Conservation (phyloP, 768 basidiomycete genomes). For the Pleurotus cornucopiae region DNA sequence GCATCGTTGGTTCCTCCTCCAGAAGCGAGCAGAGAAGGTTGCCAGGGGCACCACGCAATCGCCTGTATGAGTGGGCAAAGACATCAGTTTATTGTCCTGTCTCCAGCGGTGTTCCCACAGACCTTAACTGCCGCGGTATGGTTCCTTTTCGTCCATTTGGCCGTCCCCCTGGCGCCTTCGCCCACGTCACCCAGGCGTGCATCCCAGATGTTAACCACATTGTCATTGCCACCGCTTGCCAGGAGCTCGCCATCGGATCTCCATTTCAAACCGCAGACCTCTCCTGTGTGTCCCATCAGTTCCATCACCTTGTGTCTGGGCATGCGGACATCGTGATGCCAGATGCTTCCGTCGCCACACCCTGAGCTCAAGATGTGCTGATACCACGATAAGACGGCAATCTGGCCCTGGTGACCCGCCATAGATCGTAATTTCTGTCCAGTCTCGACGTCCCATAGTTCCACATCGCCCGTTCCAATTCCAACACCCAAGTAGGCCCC, state of each 20-base stretch:
- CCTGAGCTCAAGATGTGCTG: constrained; percentile 83
- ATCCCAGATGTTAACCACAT: constrained; percentile 98
- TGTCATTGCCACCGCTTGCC: constrained; percentile 96
- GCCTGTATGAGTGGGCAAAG: constrained; percentile 45
- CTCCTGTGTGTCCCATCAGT: constrained; percentile 83
- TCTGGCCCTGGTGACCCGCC: constrained; percentile 79
- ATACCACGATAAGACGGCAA: constrained; percentile 86
- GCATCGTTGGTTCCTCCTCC: constrained; percentile 96
- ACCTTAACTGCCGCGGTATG: constrained; percentile 87
- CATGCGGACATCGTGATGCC: constrained; percentile 93
- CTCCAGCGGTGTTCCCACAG: not conserved
- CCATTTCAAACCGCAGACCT: constrained; percentile 93
- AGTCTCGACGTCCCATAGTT: constrained; percentile 90
- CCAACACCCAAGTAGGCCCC: constrained; percentile 83
- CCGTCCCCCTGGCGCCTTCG: constrained; percentile 44
- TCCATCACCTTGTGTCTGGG: constrained; percentile 88
- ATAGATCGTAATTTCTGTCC: constrained; percentile 85
- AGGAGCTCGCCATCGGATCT: constrained; percentile 82
- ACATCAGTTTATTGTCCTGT: too few relatives aligned
- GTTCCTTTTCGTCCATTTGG: constrained; percentile 90
- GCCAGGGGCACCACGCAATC: constrained; percentile 97
- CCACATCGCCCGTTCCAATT: constrained; percentile 76
- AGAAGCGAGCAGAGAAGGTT: constrained; percentile 82
- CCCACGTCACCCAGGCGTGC: constrained; percentile 63
- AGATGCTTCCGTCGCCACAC: constrained; percentile 91